phyloP scores from a whole-genome alignment of 23 red algal genomes.

The Cyanidioschyzon merolae region DNA sequence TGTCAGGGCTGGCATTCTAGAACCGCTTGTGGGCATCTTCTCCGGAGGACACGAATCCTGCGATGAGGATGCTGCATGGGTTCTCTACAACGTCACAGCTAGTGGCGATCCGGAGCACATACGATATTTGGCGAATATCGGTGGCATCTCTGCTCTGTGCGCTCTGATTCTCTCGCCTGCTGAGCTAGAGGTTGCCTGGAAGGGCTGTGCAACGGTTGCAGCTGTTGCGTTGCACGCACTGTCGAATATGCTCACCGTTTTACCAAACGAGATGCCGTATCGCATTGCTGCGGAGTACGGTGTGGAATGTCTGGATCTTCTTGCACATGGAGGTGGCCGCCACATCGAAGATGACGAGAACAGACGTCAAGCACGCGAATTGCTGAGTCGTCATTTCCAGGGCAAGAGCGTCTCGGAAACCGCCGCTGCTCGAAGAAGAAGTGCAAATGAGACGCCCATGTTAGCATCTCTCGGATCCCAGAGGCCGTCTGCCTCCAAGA shows the following conservation, averaged over 20 bases:
- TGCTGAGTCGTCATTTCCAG: neutral
- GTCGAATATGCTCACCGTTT: constrained; percentile 57
- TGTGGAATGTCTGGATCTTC: constrained; percentile 56
- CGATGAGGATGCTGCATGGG: constrained; percentile 92
- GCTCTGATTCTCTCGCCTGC: constrained; percentile 44
- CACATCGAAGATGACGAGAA: neutral
- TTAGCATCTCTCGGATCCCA: neutral
- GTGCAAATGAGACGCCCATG: neutral
- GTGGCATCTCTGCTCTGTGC: neutral
- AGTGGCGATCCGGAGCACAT: constrained; percentile 59
- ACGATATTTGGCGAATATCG: constrained; percentile 45
- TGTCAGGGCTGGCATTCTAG: constrained; percentile 78
- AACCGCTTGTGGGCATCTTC: constrained; percentile 53
- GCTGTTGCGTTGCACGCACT: constrained; percentile 79
- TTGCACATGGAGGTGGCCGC: neutral
- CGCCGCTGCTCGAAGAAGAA: neutral
- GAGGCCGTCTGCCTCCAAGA: neutral
- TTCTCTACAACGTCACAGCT: constrained; percentile 77
- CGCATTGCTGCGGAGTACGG: constrained; percentile 58
- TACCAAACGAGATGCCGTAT: neutral
- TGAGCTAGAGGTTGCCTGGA: constrained; percentile 93
- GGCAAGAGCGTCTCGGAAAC: neutral
- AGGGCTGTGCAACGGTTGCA: constrained; percentile 76
- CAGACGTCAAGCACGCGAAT: neutral
- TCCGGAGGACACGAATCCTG: constrained; percentile 63